Evolutionary conservation across 768 basidiomycete species (phyloP).

Genomic region (Macrolepiota fuliginosa): DNA sequence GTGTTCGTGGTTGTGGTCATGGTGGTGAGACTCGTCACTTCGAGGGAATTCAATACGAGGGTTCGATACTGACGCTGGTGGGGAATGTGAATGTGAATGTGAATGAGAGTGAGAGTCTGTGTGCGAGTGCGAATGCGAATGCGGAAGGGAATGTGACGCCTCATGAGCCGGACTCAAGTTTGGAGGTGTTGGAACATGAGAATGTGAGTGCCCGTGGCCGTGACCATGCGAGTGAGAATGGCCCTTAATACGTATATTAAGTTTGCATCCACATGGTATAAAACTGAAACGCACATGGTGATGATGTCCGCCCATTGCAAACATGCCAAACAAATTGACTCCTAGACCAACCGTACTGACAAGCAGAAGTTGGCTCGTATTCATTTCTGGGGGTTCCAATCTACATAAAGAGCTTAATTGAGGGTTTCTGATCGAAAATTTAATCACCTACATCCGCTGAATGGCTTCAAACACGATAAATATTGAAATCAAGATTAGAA

Average conservation of each 20-base stretch:
- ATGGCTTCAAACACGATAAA: constrained; percentile 99
- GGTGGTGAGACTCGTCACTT: neutral
- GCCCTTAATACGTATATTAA: constrained; percentile 30
- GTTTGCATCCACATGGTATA: neutral
- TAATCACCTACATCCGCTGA: constrained; percentile 72
- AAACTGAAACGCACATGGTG: constrained; percentile 61
- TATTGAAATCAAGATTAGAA: constrained; percentile 89
- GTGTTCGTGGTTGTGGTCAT: constrained; percentile 18
- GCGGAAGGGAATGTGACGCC: constrained; percentile 26
- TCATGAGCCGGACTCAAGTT: constrained; percentile 19
- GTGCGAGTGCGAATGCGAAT: constrained; percentile 18
- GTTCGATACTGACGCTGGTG: constrained; percentile 17
- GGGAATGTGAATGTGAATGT: constrained; percentile 24
- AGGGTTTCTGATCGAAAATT: neutral
- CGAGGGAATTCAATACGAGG: constrained; percentile 20
- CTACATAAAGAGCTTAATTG: constrained; percentile 33
- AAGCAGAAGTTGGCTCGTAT: constrained; percentile 86
- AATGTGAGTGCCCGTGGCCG: constrained; percentile 26
- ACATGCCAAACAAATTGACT: constrained; percentile 98
- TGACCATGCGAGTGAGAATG: constrained; percentile 53
- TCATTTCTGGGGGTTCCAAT: constrained; percentile 96
- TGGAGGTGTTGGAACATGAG: constrained; percentile 25
- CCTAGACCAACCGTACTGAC: constrained; percentile 87
- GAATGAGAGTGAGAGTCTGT: constrained; percentile 18
- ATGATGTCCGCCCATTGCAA: constrained; percentile 95